Percentiles rank a stretch among this genome's conserved stretches.
Conservation (phyloP, 1,139 yeast species). For the Casaregolazyma suthepensis region DNA sequence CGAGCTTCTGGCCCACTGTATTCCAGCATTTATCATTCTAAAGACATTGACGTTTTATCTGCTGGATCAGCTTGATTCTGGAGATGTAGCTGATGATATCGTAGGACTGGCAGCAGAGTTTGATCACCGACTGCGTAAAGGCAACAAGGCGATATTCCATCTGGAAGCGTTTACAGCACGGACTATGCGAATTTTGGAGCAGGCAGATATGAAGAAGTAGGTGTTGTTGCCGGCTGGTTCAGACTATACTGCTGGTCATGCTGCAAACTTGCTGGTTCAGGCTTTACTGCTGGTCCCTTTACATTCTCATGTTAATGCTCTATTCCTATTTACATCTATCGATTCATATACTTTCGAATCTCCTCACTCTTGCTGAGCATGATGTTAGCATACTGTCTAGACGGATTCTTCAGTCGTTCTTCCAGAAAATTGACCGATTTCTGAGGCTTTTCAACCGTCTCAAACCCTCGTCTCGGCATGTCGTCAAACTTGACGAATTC, state of each 20-base stretch:
- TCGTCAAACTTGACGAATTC: conserved; percentile 72
- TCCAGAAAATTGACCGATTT: conserved; percentile 50
- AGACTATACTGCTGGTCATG: no score
- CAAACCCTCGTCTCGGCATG: conserved; percentile 65
- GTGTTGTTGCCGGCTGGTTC: not conserved
- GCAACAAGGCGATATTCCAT: conserved; percentile 87
- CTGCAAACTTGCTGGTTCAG: no score
- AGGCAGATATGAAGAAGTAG: conserved; percentile 12
- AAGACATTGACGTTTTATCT: conserved; percentile 60
- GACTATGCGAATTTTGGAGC: conserved; percentile 62
- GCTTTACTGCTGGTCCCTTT: no score
- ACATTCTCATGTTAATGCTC: not conserved
- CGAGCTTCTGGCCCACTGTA: conserved; percentile 86
- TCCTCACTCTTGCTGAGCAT: conserved; percentile 33
- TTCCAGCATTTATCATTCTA: conserved; percentile 75
- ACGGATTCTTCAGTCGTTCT: conserved; percentile 53
- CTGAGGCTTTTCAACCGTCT: conserved; percentile 38
- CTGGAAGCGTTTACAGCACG: conserved; percentile 90
- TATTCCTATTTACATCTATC: conserved; percentile 16
- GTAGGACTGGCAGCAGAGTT: conserved; percentile 67
- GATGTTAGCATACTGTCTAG: conserved; percentile 43
- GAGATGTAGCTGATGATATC: conserved; percentile 43
- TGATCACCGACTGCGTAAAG: conserved; percentile 83
- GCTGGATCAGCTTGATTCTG: conserved; percentile 38
- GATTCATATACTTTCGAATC: conserved; percentile 29